phyloP scores from a whole-genome alignment of 192 early-diverging fungal genomes.

The Coemansia sp. region DNA sequence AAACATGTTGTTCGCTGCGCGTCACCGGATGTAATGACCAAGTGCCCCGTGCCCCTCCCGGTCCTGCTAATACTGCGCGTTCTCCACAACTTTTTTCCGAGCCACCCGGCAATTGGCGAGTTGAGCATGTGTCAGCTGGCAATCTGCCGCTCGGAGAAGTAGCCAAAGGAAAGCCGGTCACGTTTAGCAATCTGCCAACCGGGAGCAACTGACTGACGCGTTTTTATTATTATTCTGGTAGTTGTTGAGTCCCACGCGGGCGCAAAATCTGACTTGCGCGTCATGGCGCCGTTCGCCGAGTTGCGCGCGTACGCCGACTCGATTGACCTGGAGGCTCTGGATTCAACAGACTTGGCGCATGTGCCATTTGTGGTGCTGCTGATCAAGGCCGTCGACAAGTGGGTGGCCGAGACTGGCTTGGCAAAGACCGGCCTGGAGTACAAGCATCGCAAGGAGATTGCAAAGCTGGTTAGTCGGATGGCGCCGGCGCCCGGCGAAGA shows the following conservation, averaged over 20 bases:
- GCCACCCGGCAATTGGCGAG: too few relatives aligned
- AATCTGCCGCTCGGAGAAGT: too few relatives aligned
- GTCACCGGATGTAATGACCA: not conserved
- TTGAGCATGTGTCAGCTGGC: not conserved
- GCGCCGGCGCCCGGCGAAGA: constrained; percentile 67
- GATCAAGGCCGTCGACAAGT: constrained; percentile 68
- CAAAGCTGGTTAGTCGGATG: constrained; percentile 55
- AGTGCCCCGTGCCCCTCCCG: not conserved
- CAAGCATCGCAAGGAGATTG: constrained; percentile 64
- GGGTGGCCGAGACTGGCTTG: constrained; percentile 55
- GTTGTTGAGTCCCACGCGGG: constrained; percentile 91
- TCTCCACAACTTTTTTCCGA: not conserved
- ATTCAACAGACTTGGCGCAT: constrained; percentile 69
- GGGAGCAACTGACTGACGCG: not conserved
- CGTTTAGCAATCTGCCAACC: too few relatives aligned
- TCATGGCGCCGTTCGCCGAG: constrained; percentile 77
- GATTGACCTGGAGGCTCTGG: constrained; percentile 65
- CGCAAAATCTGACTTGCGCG: constrained; percentile 69
- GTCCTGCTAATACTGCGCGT: not conserved
- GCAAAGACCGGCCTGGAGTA: constrained; percentile 34
- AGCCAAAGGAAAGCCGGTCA: too few relatives aligned
- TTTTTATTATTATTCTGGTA: constrained; percentile 20
- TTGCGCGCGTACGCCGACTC: constrained; percentile 58
- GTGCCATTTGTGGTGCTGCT: constrained; percentile 85
- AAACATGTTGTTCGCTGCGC: not conserved